Percentiles rank a stretch among this genome's conserved stretches.
These are phyloP conservation scores for Kwoniella heveanensis DNA, from an alignment of 768 basidiomycete species.

Conservation along the genomic window DNA sequence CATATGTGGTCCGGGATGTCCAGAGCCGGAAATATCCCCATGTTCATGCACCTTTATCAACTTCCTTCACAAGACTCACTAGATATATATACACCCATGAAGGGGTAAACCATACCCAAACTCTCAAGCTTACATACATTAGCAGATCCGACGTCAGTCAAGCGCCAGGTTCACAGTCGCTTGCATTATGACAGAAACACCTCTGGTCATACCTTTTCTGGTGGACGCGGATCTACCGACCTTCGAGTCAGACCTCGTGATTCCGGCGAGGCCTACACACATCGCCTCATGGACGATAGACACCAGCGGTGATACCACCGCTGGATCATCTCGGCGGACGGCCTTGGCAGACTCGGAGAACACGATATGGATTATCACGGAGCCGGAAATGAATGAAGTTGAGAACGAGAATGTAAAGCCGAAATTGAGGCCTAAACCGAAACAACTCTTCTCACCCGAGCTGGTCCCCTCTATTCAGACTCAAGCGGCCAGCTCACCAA, in stretches of 20 bases:
- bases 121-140: too few relatives aligned
- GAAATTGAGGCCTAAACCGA: background rate
- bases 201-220: conserved; percentile 32
- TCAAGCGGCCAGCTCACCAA: conserved; percentile 8
- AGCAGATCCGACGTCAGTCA: too few relatives aligned
- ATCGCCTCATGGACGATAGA: conserved; percentile 32
- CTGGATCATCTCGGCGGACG: conserved; percentile 28
- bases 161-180: too few relatives aligned
- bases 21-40: too few relatives aligned
- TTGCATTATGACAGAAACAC: conserved; percentile 15
- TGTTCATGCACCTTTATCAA: too few relatives aligned
- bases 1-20: too few relatives aligned
- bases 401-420: background rate
- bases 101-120: too few relatives aligned
- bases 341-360: conserved; percentile 40
- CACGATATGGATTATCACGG: conserved; percentile 36
- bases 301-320: conserved; percentile 7
- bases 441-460: conserved; percentile 8
- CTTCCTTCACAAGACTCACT: too few relatives aligned
- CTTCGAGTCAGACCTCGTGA: background rate
- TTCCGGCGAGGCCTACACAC: conserved; percentile 39
- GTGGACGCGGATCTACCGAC: conserved; percentile 15
- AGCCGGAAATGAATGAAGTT: background rate
- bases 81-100: too few relatives aligned
- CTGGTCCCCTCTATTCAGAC: conserved; percentile 11